These are phyloP conservation scores for Coleophoma cylindrospora DNA, from an alignment of 2,329 filamentous ascomycete species.

Conservation along the genomic window DNA sequence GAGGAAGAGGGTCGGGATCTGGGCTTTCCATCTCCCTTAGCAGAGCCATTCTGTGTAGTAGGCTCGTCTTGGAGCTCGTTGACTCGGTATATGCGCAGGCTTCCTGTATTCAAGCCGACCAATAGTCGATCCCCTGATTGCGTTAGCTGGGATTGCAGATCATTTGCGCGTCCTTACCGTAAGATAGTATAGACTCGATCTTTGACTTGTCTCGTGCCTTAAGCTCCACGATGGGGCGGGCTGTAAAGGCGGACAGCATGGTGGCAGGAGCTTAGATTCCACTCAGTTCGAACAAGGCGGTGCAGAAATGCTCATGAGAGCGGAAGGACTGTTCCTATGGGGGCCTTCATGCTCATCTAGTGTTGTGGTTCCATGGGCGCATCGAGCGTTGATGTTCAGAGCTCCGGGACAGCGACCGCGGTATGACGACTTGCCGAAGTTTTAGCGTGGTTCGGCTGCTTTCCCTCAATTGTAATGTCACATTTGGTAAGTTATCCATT, in stretches of 20 bases:
- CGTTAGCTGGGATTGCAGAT: constrained; percentile 9
- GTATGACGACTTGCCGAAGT: neutral
- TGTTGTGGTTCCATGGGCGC: constrained; percentile 6
- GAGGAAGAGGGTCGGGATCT: constrained; percentile 19
- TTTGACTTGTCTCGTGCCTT: constrained; percentile 92
- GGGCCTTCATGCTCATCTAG: constrained; percentile 2
- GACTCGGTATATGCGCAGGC: constrained; percentile 83
- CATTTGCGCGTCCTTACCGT: constrained; percentile 50
- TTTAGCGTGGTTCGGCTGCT: neutral
- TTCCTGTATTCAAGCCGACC: constrained; percentile 86
- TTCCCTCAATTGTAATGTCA: too few species aligned
- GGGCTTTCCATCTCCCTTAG: constrained; percentile 23
- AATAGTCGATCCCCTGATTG: constrained; percentile 76
- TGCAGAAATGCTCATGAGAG: constrained; percentile 13
- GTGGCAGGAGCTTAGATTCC: constrained; percentile 28
- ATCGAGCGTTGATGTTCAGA: neutral
- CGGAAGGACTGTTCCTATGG: constrained; percentile 1
- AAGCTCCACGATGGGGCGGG: constrained; percentile 94
- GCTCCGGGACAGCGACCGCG: neutral
- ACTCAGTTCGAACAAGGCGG: constrained; percentile 4
- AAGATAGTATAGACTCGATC: constrained; percentile 92
- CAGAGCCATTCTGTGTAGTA: constrained; percentile 31
- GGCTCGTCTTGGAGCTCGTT: constrained; percentile 56
- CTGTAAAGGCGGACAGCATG: constrained; percentile 98
- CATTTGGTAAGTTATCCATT: too few species aligned